Evolutionary conservation across 495 filamentous ascomycete species (phyloP).

Genomic region (Penicillium longicatenatum): DNA sequence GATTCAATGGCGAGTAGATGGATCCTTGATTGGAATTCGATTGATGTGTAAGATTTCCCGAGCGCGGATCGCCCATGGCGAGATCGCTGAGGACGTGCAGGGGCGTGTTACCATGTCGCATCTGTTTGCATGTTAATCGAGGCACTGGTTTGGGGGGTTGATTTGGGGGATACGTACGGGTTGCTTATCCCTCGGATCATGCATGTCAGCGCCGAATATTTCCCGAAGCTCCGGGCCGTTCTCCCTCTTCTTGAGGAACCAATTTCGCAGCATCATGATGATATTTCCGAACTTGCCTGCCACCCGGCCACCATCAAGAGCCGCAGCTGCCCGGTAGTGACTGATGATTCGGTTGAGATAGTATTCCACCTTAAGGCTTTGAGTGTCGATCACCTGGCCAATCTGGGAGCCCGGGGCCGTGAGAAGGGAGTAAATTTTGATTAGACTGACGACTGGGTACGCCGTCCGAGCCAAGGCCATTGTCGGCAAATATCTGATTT

Average conservation of each 20-base stretch:
- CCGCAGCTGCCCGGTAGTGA: slow-evolving; percentile 65
- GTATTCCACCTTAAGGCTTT: slow-evolving; percentile 72
- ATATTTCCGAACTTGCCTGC: slow-evolving; percentile 78
- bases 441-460: slow-evolving; percentile 81
- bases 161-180: not conserved
- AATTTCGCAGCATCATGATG: slow-evolving; percentile 68
- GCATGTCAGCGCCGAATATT: slow-evolving; percentile 25
- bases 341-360: slow-evolving; percentile 69
- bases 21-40: slow-evolving; percentile 5
- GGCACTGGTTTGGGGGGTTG: slow-evolving; percentile 6
- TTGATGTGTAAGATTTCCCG: not conserved
- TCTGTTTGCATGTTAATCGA: slow-evolving; percentile 40
- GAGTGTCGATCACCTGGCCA: slow-evolving; percentile 73
- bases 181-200: slow-evolving; percentile 9
- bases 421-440: slow-evolving; percentile 84
- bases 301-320: slow-evolving; percentile 65
- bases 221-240: slow-evolving; percentile 32
- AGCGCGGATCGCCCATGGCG: slow-evolving; percentile 54
- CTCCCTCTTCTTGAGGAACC: slow-evolving; percentile 61
- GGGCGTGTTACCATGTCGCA: slow-evolving; percentile 47
- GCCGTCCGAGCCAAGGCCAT: slow-evolving; percentile 76
- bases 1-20: slow-evolving; percentile 15
- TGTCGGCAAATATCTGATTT: slow-evolving; percentile 72
- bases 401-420: slow-evolving; percentile 67
- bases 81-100: slow-evolving; percentile 70